These are phyloP conservation scores for Aureobasidium mangrovei DNA, from an alignment of 2,329 filamentous ascomycete genomes.

Conservation along the genomic window DNA sequence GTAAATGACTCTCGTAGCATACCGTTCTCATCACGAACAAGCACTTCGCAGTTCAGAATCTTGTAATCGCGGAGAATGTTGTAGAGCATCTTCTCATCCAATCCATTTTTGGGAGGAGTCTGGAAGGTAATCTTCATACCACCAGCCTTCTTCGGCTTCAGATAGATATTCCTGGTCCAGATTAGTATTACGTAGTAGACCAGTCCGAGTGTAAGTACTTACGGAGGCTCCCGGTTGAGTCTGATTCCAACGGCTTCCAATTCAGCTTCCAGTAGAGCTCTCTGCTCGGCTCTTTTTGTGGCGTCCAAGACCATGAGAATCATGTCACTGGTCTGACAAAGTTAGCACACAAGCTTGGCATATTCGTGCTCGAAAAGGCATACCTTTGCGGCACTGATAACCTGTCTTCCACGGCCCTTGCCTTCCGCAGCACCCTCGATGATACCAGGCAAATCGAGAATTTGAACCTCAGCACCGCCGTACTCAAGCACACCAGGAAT, in stretches of 20 bases:
- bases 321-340: conserved; percentile 69
- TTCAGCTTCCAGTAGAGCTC: conserved; percentile 80
- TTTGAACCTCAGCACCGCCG: conserved; percentile 95
- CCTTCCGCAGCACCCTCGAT: conserved; percentile 98
- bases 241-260: conserved; percentile 91
- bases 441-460: conserved; percentile 96
- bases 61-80: conserved; percentile 98
- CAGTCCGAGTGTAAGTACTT: conserved; percentile 27
- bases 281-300: conserved; percentile 91
- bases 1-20: conserved; percentile 12
- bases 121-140: conserved; percentile 99
- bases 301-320: conserved; percentile 96
- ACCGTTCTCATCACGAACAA: conserved; percentile 86
- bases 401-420: conserved; percentile 92
- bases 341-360: conserved; percentile 5
- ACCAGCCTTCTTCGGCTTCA: conserved; percentile 90
- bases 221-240: conserved; percentile 85
- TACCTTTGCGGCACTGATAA: conserved; percentile 89
- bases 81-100: conserved; percentile 97
- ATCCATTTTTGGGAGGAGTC: conserved; percentile 64
- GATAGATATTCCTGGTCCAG: conserved; percentile 73
- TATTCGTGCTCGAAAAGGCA: not conserved
- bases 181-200: not conserved
- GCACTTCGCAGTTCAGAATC: conserved; percentile 92
- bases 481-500: conserved; percentile 97